Conservation (phyloP, 2,329 filamentous ascomycete species). For the Shiraia sp. region DNA sequence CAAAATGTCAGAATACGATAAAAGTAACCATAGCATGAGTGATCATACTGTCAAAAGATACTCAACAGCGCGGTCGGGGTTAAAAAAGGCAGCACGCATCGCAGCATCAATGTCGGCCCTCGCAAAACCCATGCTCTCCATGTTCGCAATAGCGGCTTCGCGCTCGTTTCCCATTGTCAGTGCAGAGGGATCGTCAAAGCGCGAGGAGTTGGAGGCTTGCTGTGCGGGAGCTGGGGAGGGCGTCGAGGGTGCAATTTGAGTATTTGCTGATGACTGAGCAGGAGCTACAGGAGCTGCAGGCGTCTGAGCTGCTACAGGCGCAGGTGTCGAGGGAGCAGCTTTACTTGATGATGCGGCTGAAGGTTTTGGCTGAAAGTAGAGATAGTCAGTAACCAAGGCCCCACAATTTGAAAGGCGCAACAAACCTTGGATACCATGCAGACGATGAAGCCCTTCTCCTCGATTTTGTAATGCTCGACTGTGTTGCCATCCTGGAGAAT, state of each 20-base stretch:
- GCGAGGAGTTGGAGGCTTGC: conserved; percentile 42
- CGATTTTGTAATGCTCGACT: conserved; percentile 95
- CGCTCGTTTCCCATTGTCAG: conserved; percentile 84
- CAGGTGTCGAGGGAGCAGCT: conserved; percentile 62
- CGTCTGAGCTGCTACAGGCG: conserved; percentile 51
- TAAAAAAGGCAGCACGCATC: conserved; percentile 95
- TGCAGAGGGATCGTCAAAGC: conserved; percentile 75
- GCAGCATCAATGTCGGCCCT: conserved; percentile 86
- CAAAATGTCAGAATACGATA: conserved; percentile 23
- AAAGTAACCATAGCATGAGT: conserved; percentile 3
- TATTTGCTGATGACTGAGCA: conserved; percentile 51
- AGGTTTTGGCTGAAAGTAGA: conserved; percentile 69
- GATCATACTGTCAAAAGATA: conserved; percentile 81
- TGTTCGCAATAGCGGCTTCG: conserved; percentile 80
- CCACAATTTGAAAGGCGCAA: conserved; percentile 6
- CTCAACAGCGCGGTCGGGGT: conserved; percentile 95
- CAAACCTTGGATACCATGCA: conserved; percentile 96
- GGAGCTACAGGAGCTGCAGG: conserved; percentile 62
- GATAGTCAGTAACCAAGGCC: conserved; percentile 21
- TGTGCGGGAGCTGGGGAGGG: conserved; percentile 54
- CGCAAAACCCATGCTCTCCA: conserved; percentile 97
- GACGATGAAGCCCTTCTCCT: conserved; percentile 99
- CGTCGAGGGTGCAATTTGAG: conserved; percentile 55
- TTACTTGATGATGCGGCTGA: conserved; percentile 53
- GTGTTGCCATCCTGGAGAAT: conserved; percentile 98